Conservation (phyloP, 2,329 filamentous ascomycete species). For the Coniochaeta sp. region DNA sequence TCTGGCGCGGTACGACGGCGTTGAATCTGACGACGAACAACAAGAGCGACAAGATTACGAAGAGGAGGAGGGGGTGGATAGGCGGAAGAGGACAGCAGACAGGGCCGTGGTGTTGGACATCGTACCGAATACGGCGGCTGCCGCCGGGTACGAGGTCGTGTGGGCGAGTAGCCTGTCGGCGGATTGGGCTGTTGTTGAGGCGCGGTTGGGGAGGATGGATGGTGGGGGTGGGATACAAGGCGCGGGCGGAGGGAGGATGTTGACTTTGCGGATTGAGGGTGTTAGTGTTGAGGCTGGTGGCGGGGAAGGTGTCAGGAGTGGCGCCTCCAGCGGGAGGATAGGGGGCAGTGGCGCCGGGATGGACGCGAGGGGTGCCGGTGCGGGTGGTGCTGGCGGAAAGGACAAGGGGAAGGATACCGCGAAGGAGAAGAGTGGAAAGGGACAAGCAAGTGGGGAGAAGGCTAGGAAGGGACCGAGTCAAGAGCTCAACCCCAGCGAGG, state of each 20-base stretch:
- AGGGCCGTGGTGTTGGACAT: constrained; percentile 53
- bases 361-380: not conserved
- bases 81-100: constrained; percentile 14
- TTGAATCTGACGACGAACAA: constrained; percentile 14
- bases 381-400: constrained; percentile 11
- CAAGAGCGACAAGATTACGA: constrained; percentile 3
- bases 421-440: too few species aligned
- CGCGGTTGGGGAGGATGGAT: constrained; percentile 36
- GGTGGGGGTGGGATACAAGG: constrained; percentile 20
- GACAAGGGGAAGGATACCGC: not conserved
- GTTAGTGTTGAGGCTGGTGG: constrained; percentile 19
- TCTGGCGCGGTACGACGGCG: constrained; percentile 37
- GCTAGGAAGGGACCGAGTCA: constrained; percentile 12
- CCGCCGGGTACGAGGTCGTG: constrained; percentile 46
- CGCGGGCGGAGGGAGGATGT: constrained; percentile 24
- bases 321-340: too few species aligned
- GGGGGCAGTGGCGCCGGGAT: too few species aligned
- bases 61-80: too few species aligned
- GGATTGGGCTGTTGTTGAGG: constrained; percentile 58
- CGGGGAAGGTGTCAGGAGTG: too few species aligned
- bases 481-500: constrained; percentile 28
- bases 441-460: constrained; percentile 15
- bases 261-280: constrained; percentile 61
- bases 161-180: constrained; percentile 66
- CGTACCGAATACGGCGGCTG: constrained; percentile 18